Evolutionary conservation across 129 eudicot genomes (phyloP).

Genomic region (Escallonia rubra): DNA sequence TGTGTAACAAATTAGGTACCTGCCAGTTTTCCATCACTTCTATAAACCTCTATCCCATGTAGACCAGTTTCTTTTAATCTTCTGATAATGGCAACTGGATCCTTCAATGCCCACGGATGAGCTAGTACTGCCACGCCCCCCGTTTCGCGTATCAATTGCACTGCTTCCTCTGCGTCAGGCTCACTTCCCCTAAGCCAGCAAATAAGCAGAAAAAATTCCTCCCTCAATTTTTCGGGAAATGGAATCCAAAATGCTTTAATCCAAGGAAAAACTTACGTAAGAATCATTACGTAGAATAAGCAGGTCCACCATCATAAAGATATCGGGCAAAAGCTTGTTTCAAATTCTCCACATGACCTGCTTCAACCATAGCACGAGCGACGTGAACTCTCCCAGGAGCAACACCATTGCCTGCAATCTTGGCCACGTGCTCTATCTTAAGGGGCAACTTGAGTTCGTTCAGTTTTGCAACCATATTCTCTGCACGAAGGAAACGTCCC

Average conservation of each 20-base stretch:
- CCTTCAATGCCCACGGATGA: slow-evolving; percentile 94
- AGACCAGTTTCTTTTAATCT: slow-evolving; percentile 85
- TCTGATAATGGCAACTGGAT: slow-evolving; percentile 62
- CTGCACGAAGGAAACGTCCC: slow-evolving; percentile 82
- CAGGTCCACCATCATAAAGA: slow-evolving; percentile 95
- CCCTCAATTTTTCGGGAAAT: not conserved
- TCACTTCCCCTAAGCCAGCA: slow-evolving; percentile 68
- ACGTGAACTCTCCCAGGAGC: slow-evolving; percentile 97
- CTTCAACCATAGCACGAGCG: slow-evolving; percentile 96
- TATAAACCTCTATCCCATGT: slow-evolving; percentile 84
- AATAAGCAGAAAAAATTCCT: not conserved
- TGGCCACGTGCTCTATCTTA: slow-evolving; percentile 72
- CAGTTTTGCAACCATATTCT: slow-evolving; percentile 77
- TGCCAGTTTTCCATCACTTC: slow-evolving; percentile 92
- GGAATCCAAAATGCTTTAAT: not conserved
- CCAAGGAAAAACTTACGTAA: not conserved
- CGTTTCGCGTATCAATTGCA: slow-evolving; percentile 58
- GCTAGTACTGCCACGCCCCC: slow-evolving; percentile 92
- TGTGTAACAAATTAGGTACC: slow-evolving; percentile 25
- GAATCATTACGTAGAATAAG: slow-evolving; percentile 67
- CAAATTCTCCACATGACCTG: slow-evolving; percentile 87
- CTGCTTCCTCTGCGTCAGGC: slow-evolving; percentile 75
- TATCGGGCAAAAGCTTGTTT: slow-evolving; percentile 87
- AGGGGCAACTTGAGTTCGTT: slow-evolving; percentile 72
- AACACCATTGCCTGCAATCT: slow-evolving; percentile 87